A percentile compares a stretch with the other conserved stretches of the same genome.
phyloP scores from a whole-genome alignment of 2,329 filamentous ascomycete genomes.

The Pyricularia grisea region DNA sequence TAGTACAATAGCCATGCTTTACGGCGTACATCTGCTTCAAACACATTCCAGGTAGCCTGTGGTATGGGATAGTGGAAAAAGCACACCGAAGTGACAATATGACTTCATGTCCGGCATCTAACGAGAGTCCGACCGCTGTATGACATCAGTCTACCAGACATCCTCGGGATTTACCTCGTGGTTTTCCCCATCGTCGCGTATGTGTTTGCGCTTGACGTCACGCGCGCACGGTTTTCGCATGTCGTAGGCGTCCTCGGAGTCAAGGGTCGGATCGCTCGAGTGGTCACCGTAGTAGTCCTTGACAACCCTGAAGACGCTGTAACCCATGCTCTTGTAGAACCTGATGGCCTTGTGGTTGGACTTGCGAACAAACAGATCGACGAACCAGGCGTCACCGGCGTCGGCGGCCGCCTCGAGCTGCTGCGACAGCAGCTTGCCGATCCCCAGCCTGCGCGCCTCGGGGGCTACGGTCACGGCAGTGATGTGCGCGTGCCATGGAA shows the following conservation, averaged over 20 bases:
- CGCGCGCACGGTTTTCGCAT: conserved; percentile 89
- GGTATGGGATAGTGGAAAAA: neutral
- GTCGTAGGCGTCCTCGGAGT: conserved; percentile 82
- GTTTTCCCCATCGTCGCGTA: conserved; percentile 71
- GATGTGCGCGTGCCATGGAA: conserved; percentile 99
- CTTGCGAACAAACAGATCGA: conserved; percentile 85
- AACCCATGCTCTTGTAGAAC: conserved; percentile 86
- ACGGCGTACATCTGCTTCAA: neutral
- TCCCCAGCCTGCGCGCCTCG: conserved; percentile 72
- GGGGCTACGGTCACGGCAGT: conserved; percentile 91
- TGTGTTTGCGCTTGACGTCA: conserved; percentile 66
- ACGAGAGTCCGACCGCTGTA: neutral
- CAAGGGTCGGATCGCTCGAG: conserved; percentile 49
- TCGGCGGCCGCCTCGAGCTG: conserved; percentile 77
- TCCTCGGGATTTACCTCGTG: conserved; percentile 73
- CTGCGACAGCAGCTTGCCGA: conserved; percentile 74
- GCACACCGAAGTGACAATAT: neutral
- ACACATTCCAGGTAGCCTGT: neutral
- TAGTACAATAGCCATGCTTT: neutral
- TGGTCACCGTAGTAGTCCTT: conserved; percentile 91
- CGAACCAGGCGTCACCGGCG: conserved; percentile 81
- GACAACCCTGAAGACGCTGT: conserved; percentile 82
- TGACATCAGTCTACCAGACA: conserved; percentile 55
- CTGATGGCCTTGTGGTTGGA: conserved; percentile 81
- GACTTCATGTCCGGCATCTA: neutral